phyloP scores from a whole-genome alignment of 225 moss, liverwort and hornwort species.

The Sphagnum contortum region DNA sequence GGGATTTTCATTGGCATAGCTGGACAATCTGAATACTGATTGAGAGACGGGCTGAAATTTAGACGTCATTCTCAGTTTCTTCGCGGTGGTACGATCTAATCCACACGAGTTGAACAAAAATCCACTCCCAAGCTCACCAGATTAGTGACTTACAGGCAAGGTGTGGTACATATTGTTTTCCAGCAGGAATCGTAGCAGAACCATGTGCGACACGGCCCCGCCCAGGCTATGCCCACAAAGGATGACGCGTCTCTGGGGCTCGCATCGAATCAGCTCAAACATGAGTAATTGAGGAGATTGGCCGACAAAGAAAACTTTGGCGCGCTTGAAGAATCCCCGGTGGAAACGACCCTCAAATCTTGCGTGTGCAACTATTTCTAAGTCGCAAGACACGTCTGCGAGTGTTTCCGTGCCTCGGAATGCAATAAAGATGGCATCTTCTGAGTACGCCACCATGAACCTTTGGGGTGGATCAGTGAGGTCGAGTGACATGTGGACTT shows the following conservation, averaged over 20 bases:
- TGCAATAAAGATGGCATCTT: background rate
- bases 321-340: background rate
- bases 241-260: background rate
- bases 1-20: too few species aligned
- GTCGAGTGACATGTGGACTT: too few species aligned
- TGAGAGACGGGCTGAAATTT: too few species aligned
- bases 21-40: too few species aligned
- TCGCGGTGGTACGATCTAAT: too few species aligned
- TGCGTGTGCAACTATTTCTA: background rate
- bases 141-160: too few species aligned
- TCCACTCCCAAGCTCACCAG: too few species aligned
- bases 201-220: constrained; percentile 1
- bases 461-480: background rate
- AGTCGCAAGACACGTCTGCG: background rate
- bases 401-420: background rate
- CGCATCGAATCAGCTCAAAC: background rate
- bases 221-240: constrained; percentile 2
- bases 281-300: background rate
- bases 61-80: too few species aligned
- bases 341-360: background rate
- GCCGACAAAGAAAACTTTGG: background rate
- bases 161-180: background rate
- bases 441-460: constrained; percentile 4
- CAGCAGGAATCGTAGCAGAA: background rate
- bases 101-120: too few species aligned